Evolutionary conservation across 2,329 filamentous ascomycete species (phyloP), one percentile per base, ranked within the genome.

Genomic region (Dichotomopilus funicola): DNA sequence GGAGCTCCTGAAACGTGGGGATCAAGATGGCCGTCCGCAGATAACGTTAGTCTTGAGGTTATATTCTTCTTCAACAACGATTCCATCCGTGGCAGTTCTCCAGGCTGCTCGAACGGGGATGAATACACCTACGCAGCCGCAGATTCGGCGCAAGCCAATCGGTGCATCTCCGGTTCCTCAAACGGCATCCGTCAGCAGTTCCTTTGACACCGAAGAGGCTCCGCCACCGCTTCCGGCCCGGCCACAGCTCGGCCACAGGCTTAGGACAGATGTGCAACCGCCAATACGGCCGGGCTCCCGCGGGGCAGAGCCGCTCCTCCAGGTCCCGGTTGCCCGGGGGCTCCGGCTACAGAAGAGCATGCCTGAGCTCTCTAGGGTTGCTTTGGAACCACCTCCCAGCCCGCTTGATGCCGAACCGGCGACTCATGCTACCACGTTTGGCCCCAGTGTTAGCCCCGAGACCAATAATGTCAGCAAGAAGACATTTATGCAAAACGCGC

Each of bases 401-500:
- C 50, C 56, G 9, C 54, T 53, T n/a, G 10, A 51, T 47, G 43
- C 43, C 33, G 11, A 41, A 13, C 54, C 58, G 2, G 10, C 51
- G 5, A 34, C 51, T 10, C 7, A 48, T 1, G 58, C 56, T 3
- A 52, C 60, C 0, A 60, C 58, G 5, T 60, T 60, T 19, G 58
- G 58, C 1, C 58, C 60, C 10, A 48, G 54, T 41, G 44, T 37
- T 19, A 51, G 44, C 10, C 19, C 19, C 19, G 19, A 27, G 19
- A 27, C 19, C 19, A 27, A 27, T 27, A 27, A 27, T 27, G 36
- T 34, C 11, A 27, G 27, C 34, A 57, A 54, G 44, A 55, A 51
- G 49, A 53, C 51, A n/a, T 65, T 71, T 59, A 78, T 77, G 75
- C 77, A 79, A 55, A 68, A 70, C 1, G 77, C 78, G 0, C 61